phyloP scores from a whole-genome alignment of 176 grass and related monocot species.

The Thinopyrum elongatum region DNA sequence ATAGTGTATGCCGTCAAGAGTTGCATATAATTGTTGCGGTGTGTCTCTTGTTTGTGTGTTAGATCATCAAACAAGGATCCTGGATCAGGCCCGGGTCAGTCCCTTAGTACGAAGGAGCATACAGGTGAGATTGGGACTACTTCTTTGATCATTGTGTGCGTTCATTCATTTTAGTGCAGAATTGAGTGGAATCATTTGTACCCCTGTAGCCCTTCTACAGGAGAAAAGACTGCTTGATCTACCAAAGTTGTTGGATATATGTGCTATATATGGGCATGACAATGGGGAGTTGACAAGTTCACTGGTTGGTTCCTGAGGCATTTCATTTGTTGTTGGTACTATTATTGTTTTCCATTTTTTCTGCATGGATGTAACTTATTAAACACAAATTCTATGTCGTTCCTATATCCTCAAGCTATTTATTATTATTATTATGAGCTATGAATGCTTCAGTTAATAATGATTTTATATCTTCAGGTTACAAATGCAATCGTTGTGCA shows the following conservation, averaged over 20 bases:
- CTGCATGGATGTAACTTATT: conserved; percentile 13
- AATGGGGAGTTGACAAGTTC: conserved; percentile 72
- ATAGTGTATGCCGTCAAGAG: conserved; percentile 3
- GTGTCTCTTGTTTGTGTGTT: conserved; percentile 32
- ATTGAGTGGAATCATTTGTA: conserved; percentile 19
- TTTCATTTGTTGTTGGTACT: conserved; percentile 16
- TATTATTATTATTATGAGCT: conserved; percentile 23
- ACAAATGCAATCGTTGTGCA: conserved; percentile 76
- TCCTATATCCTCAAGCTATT: neutral
- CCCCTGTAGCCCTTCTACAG: conserved; percentile 76
- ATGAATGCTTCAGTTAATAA: conserved; percentile 23
- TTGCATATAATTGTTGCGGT: conserved; percentile 9
- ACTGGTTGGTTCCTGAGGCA: conserved; percentile 57
- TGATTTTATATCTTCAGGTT: conserved; percentile 60
- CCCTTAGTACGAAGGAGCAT: conserved; percentile 90
- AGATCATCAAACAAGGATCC: conserved; percentile 98
- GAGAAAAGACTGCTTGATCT: conserved; percentile 90
- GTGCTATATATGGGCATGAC: conserved; percentile 89
- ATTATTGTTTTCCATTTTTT: neutral
- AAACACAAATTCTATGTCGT: neutral
- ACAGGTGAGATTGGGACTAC: conserved; percentile 41
- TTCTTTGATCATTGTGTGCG: neutral
- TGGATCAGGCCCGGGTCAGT: conserved; percentile 56
- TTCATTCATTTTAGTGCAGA: conserved; percentile 34
- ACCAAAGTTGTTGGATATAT: conserved; percentile 94